phyloP scores from a whole-genome alignment of 352 stramenopile species.

The Pythium phragmitis region DNA sequence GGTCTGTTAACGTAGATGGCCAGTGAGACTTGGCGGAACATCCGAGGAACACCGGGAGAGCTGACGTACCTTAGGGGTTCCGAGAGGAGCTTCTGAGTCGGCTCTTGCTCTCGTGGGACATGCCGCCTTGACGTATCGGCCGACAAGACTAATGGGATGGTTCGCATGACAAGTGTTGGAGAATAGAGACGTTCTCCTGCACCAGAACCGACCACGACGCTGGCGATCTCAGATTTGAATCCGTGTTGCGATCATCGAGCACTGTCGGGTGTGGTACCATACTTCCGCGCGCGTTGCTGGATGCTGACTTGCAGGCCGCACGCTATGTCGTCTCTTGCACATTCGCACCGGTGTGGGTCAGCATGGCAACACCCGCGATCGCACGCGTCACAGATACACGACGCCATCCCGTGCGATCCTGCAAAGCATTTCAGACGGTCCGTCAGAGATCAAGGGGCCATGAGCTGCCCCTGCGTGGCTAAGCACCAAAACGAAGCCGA shows the following conservation, averaged over 20 bases:
- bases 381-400: too few relatives aligned
- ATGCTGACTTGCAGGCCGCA: slow-evolving; percentile 3
- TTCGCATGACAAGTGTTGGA: too few relatives aligned
- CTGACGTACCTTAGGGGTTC: slow-evolving; percentile 11
- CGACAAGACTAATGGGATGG: slow-evolving; percentile 4
- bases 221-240: background rate
- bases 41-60: slow-evolving; percentile 15
- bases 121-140: slow-evolving; percentile 6
- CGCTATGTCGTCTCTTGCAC: background rate
- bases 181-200: too few relatives aligned
- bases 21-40: slow-evolving; percentile 11
- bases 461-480: too few relatives aligned
- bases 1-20: slow-evolving; percentile 10
- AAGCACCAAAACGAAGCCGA: too few relatives aligned
- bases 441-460: too few relatives aligned
- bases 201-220: too few relatives aligned
- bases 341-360: slow-evolving; percentile 28
- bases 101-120: background rate
- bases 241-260: background rate
- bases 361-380: background rate
- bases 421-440: too few relatives aligned
- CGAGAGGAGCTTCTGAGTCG: slow-evolving; percentile 1
- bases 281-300: slow-evolving; percentile 12
- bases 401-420: too few relatives aligned
- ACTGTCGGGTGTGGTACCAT: slow-evolving; percentile 4